Base-by-base conservation (phyloP, 306 rosid genomes). In the Mucuna pruriens region DNA sequence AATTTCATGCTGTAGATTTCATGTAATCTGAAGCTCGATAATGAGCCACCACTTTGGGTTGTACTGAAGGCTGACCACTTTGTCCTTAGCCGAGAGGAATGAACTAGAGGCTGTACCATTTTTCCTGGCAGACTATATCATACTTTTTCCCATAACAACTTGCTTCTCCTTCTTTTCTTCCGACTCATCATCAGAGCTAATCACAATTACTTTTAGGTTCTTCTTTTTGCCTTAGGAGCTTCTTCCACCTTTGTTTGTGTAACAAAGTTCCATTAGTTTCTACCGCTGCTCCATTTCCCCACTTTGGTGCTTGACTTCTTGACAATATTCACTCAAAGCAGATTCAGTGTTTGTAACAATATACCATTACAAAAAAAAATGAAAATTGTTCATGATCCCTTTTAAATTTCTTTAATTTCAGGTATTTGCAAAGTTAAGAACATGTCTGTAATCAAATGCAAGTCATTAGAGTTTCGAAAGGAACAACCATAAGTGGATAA, bases 21-120 rank as follows among this genome's bases (percentile, higher is more conserved):
- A n/a, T n/a, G n/a, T n/a, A n/a, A n/a, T n/a, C n/a, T n/a, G n/a
- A n/a, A n/a, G 97, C 97, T 86, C 97, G 22, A n/a, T n/a, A n/a
- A n/a, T n/a, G n/a, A n/a, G n/a, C n/a, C n/a, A n/a, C n/a, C n/a
- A n/a, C n/a, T n/a, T n/a, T n/a, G n/a, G n/a, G n/a, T n/a, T n/a
- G n/a, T n/a, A n/a, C n/a, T n/a, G n/a, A n/a, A n/a, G n/a, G n/a
- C n/a, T n/a, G n/a, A n/a, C n/a, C n/a, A n/a, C n/a, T n/a, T n/a
- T n/a, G n/a, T n/a, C n/a, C n/a, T n/a, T n/a, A 34, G 94, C 94
- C 40, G 89, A 61, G 80, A 93, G 97, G 38, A 85, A 83, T 19
- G 97, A 86, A 78, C 81, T 81, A 40, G 90, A 81, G 66, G 94
- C 65, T 82, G 61, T 85, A 62, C 12, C 85, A 64, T 82, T 88